phyloP scores from a whole-genome alignment of 768 basidiomycete genomes.

The Crassisporium funariophilum region DNA sequence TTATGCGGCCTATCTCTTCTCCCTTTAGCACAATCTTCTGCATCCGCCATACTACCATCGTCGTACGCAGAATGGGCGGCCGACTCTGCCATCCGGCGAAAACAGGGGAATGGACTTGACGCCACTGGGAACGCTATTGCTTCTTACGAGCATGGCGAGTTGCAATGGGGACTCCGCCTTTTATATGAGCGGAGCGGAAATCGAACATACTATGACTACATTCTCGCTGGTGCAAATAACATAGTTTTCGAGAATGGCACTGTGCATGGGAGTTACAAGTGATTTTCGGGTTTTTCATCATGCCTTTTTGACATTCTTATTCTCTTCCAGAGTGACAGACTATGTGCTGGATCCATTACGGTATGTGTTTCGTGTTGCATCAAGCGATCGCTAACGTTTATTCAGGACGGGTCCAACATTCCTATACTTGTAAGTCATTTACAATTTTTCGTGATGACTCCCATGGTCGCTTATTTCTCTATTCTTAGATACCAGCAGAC shows the following conservation, averaged over 20 bases:
- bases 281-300: slow-evolving; percentile 9
- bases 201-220: slow-evolving; percentile 43
- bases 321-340: slow-evolving; percentile 27
- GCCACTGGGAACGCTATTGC: slow-evolving; percentile 34
- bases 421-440: slow-evolving; percentile 35
- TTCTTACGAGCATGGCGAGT: slow-evolving; percentile 42
- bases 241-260: slow-evolving; percentile 41
- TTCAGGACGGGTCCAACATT: slow-evolving; percentile 41
- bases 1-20: no score
- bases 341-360: slow-evolving; percentile 40
- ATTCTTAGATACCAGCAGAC: slow-evolving; percentile 36
- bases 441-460: not conserved
- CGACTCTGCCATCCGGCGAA: slow-evolving; percentile 44
- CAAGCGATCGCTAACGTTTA: not conserved
- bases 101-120: slow-evolving; percentile 45
- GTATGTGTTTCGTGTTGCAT: slow-evolving; percentile 19
- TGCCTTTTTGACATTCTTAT: not conserved
- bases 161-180: slow-evolving; percentile 43
- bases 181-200: slow-evolving; percentile 45
- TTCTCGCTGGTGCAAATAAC: slow-evolving; percentile 37
- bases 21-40: no score
- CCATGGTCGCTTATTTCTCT: not conserved
- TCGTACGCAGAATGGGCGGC: slow-evolving; percentile 50
- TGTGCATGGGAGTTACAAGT: slow-evolving; percentile 42
- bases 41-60: no score